Percentiles rank a stretch among this genome's conserved stretches.
These are phyloP conservation scores for Neurospora tetrasperma DNA, from an alignment of 495 filamentous ascomycete species.

Conservation along the genomic window DNA sequence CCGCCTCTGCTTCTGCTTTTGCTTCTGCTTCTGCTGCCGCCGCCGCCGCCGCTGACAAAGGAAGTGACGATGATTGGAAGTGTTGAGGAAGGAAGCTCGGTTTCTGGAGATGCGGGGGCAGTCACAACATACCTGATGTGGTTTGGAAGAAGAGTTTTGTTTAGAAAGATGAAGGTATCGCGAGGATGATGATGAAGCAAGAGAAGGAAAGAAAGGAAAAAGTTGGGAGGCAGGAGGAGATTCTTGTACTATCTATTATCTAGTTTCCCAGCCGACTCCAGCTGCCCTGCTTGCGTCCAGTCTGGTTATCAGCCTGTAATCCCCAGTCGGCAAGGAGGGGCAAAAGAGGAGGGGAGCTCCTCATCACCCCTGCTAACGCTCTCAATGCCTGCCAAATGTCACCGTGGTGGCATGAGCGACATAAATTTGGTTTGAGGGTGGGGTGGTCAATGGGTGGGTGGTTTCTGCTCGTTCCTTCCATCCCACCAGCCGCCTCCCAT, in stretches of 20 bases:
- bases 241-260: background rate
- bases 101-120: background rate
- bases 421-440: conserved; percentile 26
- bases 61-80: background rate
- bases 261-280: background rate
- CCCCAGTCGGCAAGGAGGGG: background rate
- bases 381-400: background rate
- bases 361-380: background rate
- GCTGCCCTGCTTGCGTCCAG: background rate
- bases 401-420: conserved; percentile 26
- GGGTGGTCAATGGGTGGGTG: conserved; percentile 13
- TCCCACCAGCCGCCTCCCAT: background rate
- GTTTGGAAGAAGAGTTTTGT: background rate
- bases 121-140: background rate
- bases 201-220: background rate
- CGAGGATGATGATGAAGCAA: background rate
- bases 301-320: background rate
- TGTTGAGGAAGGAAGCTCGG: background rate
- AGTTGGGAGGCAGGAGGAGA: background rate
- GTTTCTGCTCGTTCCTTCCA: conserved; percentile 3
- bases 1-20: background rate
- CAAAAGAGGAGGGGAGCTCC: background rate
- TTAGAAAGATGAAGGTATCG: background rate
- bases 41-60: background rate
- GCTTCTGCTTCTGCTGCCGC: background rate